Evolutionary conservation across 352 stramenopile species (phyloP), one percentile per base, ranked within the genome.

Genomic region (Globisporangium spinosum): DNA sequence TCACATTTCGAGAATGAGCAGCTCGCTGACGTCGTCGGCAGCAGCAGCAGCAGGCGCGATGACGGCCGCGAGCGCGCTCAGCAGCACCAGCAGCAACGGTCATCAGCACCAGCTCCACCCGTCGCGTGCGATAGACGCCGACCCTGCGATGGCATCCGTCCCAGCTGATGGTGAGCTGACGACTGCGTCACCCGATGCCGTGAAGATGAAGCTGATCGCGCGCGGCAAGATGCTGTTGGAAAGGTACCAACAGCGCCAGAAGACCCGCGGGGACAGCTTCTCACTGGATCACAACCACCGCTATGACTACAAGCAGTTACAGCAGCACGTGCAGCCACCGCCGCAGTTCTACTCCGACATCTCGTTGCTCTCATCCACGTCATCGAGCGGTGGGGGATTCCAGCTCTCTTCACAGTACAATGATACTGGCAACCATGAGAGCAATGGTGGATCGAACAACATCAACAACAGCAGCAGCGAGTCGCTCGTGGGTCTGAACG

Each of bases 191-290:
- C 3, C n/a, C 3, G 51, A 32, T 9, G 3, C 25, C 10, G 10
- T 17, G 51, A 27, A 57, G 51, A 22, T n/a, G 9, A 23, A 57
- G 23, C 23, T 57, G 10, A 57, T 57, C 9, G 51, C 51, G 51
- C 25, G 51, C 10, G 51, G 51, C 51, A 57, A n/a, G 34, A 53
- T 34, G 57, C 15, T 51, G 17, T 35, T 62, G 57, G 32, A 45
- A 35, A 62, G 22, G 17, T 47, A 62, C n/a, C 34, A 63, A 35
- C 35, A 63, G 58, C 35, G 49, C 1, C 35, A 53, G 10, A 23
- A 27, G 51, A 10, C 22, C 9, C 34, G 10, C 38, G 38, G 3
- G 3, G 23, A 57, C 9, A 35, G 51, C 51, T 15, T 57, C 5
- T 34, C 10, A 5, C 38, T 20, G 12, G 38, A 1, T 40, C 8